These are phyloP conservation scores for Metarhizium rileyi DNA, from an alignment of 2,329 filamentous ascomycete genomes.

Conservation along the genomic window DNA sequence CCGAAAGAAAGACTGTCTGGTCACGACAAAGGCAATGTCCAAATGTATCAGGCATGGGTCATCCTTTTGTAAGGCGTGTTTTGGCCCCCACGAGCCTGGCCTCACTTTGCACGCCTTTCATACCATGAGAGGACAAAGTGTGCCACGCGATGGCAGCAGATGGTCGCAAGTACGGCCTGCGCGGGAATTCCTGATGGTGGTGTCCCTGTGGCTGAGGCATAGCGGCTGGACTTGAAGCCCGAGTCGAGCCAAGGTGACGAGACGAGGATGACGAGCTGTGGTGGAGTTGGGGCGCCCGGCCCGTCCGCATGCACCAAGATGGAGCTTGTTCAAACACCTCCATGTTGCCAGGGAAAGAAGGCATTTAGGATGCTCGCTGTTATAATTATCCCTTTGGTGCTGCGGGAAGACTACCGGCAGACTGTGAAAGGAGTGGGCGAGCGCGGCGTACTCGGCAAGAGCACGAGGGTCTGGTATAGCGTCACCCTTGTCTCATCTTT, in stretches of 20 bases:
- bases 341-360: background rate
- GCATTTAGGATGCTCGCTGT: background rate
- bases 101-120: background rate
- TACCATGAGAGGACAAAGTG: constrained; percentile 3
- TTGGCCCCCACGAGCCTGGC: background rate
- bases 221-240: background rate
- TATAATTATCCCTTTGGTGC: background rate
- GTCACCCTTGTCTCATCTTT: background rate
- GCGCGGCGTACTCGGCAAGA: background rate
- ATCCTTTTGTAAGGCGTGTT: background rate
- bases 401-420: background rate
- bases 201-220: constrained; percentile 6
- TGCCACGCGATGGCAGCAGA: constrained; percentile 8
- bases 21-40: constrained; percentile 5
- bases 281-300: background rate
- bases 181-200: background rate
- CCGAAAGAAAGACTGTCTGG: background rate
- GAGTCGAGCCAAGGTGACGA: background rate
- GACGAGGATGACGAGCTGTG: background rate
- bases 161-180: constrained; percentile 5
- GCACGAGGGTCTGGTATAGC: constrained; percentile 1
- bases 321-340: background rate
- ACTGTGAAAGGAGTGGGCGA: background rate
- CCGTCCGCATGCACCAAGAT: background rate
- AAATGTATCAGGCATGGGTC: constrained; percentile 6